Conservation (phyloP, 2,329 filamentous ascomycete genomes). For the Sarocladium strictum region DNA sequence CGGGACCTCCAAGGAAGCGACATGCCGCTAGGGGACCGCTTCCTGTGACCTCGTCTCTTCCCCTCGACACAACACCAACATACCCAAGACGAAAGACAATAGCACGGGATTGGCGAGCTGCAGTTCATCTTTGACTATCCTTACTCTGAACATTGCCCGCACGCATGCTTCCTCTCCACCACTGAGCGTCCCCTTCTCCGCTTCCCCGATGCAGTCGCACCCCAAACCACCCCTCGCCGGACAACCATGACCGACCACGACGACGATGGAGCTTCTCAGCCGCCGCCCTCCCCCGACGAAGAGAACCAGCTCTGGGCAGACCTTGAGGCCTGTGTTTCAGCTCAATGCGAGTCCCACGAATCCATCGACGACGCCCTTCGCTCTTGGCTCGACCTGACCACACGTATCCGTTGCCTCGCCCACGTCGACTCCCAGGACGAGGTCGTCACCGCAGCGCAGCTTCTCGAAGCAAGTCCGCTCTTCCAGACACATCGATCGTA, state of each 20-base stretch:
- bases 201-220: slow-evolving; percentile 28
- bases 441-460: slow-evolving; percentile 71
- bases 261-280: slow-evolving; percentile 33
- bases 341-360: slow-evolving; percentile 45
- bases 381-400: slow-evolving; percentile 73
- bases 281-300: slow-evolving; percentile 63
- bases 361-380: slow-evolving; percentile 79
- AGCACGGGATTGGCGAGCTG: neutral
- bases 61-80: neutral
- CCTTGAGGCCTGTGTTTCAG: slow-evolving; percentile 39
- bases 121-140: too few species aligned
- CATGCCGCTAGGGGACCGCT: neutral
- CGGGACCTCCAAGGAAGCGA: neutral
- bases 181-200: neutral
- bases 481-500: slow-evolving; percentile 75
- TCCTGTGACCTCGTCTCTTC: neutral
- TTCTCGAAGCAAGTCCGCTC: slow-evolving; percentile 67
- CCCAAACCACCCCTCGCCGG: slow-evolving; percentile 15
- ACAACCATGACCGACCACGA: slow-evolving; percentile 58
- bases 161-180: neutral
- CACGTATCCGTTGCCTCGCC: slow-evolving; percentile 69
- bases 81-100: neutral
- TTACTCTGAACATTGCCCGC: too few species aligned
- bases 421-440: slow-evolving; percentile 72
- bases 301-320: slow-evolving; percentile 85